phyloP scores from a whole-genome alignment of 2,329 filamentous ascomycete genomes.

The Balansia obtecta region DNA sequence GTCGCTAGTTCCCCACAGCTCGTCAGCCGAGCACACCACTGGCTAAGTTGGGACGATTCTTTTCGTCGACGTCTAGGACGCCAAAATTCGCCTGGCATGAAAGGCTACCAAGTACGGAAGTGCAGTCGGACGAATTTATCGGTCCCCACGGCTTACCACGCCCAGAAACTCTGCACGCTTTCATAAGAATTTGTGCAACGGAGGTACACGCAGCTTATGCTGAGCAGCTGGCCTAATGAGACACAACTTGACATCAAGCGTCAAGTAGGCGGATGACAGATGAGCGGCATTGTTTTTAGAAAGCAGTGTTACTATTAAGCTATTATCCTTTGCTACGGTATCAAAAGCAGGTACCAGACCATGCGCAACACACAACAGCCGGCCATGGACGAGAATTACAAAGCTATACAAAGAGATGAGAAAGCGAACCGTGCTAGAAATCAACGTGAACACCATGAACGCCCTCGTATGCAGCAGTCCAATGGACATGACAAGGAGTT shows the following conservation, averaged over 20 bases:
- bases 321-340: not conserved
- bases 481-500: not conserved
- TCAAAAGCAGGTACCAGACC: constrained; percentile 1
- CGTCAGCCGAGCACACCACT: not conserved
- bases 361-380: not conserved
- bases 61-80: not conserved
- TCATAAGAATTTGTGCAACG: not conserved
- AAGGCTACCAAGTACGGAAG: not conserved
- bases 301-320: not conserved
- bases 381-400: not conserved
- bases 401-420: not conserved
- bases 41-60: not conserved
- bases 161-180: not conserved
- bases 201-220: no score
- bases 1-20: not conserved
- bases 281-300: not conserved
- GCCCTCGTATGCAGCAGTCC: not conserved
- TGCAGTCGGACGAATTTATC: no score
- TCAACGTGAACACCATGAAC: not conserved
- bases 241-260: not conserved
- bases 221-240: no score
- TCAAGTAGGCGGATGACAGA: not conserved
- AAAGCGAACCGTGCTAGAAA: not conserved
- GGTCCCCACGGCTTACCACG: not conserved
- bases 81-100: not conserved